Base-by-base conservation (phyloP, 768 basidiomycete genomes). In the Mycena capillaripes region DNA sequence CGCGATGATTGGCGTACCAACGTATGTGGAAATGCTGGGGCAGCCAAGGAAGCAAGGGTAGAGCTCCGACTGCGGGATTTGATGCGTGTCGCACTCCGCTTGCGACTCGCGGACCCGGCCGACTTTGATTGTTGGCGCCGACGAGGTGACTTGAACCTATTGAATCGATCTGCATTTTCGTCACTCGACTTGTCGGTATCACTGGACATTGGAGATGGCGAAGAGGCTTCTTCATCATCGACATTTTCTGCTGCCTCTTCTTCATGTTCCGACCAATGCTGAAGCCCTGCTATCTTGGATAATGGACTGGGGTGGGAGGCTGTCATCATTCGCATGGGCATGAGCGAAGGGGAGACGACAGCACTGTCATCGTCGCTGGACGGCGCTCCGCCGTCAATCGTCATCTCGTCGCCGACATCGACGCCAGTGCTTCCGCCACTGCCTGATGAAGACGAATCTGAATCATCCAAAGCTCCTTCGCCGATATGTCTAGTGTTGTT, bases 391-490 rank as follows among this genome's bases (percentile, higher is more conserved):
- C 76, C 78, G 6, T 74, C 78, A 63, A 72, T 76, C 44, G 76
- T 78, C 53, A 73, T 77, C 40, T 78, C 78, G 44, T 80, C 81
- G 40, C 75, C 81, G 60, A 71, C 81, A 61, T 72, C 77, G 27
- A 81, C 82, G n/a, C 76, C 76, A 12, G 80, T 83, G 32, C 81
- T 86, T 9, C 79, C 81, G 48, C 78, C 84, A 68, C 80, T 80
- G 29, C 82, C 86, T 2, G 87, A 88, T 0, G 93, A 93, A 2
- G 87, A 88, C 1, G 93, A 93, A 81, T 94, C 93, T 0, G 93
- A 94, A 76, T 94, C 93, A 69, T 93, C 92, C 4, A 95, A 81
- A 1, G 91, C 92, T 30, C 94, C 93, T 76, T 95, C 94, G 5
- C 94, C 94, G 14, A 92, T 89, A 75, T 94, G 90, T 2, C 89